Base-by-base conservation (phyloP, 2,329 filamentous ascomycete genomes). In the Aspergillus chevalieri region DNA sequence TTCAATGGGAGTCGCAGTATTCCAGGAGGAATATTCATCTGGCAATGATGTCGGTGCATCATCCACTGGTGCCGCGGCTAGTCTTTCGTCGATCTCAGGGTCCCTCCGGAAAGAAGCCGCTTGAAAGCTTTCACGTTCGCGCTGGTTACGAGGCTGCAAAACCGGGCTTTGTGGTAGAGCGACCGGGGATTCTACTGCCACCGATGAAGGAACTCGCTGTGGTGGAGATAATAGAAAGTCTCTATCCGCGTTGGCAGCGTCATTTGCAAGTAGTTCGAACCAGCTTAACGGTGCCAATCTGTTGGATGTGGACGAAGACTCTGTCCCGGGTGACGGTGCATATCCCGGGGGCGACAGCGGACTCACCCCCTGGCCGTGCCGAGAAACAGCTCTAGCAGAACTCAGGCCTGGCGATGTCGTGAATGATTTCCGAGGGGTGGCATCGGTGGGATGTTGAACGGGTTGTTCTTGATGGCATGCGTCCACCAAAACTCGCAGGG, bases 221-320 rank as follows among this genome's bases (percentile, higher is more conserved):
- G 45, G 52, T 8, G 55, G 50, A 55, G 54, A 52, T 47, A 50
- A 12, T 46, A 49, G 19, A 15, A 56, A 54, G 12, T 47, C 47
- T n/a, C 47, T 48, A 33, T 54, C 48, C 24, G 51, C 52, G 14
- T 53, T 53, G 15, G 55, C 55, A 1, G 55, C 57, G 49, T 61
- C 60, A 44, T 54, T 57, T 0, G 58, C 57, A 22, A 62, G 43
- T 2, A 77, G 59, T 44, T 75, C 74, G 52, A 76, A 77, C 72
- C 74, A 78, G 52, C 73, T 69, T 45, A 75, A 58, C 4, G 74
- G 73, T n/a, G 73, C 74, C 12, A 69, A 65, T 42, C 74, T 70
- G 12, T 68, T 54, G 1, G 58, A 57, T 7, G 47, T 63, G n/a
- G 67, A 67, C 10, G 67, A 68, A 4, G 26, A 41, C 6, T 69